These are phyloP conservation scores for Penicillium cinerascens DNA, from an alignment of 495 filamentous ascomycete genomes.

Conservation along the genomic window DNA sequence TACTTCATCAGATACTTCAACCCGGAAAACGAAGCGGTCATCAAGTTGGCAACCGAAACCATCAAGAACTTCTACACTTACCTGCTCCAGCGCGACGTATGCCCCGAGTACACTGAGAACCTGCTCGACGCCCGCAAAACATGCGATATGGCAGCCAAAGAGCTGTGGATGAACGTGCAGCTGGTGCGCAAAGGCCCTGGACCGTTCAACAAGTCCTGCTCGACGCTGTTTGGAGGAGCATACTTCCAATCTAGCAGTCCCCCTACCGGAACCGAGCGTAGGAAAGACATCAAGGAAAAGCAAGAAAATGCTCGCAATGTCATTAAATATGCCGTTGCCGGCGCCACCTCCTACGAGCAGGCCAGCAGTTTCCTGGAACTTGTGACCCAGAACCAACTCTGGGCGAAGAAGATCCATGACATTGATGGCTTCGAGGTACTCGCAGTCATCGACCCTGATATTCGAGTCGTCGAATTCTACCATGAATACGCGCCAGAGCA, in stretches of 20 bases:
- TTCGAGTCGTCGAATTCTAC: conserved; percentile 44
- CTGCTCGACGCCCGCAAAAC: conserved; percentile 62
- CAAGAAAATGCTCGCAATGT: conserved; percentile 39
- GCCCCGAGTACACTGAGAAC: conserved; percentile 69
- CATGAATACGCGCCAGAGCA: conserved; percentile 32
- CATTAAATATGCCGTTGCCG: conserved; percentile 41
- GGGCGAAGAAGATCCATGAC: conserved; percentile 35
- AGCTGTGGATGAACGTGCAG: conserved; percentile 56
- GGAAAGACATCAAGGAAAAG: not conserved
- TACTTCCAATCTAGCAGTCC: conserved; percentile 23
- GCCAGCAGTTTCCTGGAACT: conserved; percentile 27
- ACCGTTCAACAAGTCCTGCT: conserved; percentile 66
- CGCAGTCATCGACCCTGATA: conserved; percentile 38
- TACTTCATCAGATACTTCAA: conserved; percentile 44
- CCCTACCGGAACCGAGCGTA: not conserved
- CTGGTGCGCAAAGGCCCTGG: conserved; percentile 59
- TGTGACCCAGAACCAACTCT: conserved; percentile 19
- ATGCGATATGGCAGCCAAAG: conserved; percentile 64
- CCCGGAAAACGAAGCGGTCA: conserved; percentile 41
- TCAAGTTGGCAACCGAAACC: conserved; percentile 55
- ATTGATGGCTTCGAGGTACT: conserved; percentile 57
- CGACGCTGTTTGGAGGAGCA: conserved; percentile 55
- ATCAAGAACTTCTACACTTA: conserved; percentile 89
- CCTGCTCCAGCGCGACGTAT: conserved; percentile 76
- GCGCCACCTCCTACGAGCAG: conserved; percentile 38